A percentile compares a stretch with the other conserved stretches of the same genome.
Conservation (phyloP, 768 basidiomycete species). For the Megacollybia marginata region DNA sequence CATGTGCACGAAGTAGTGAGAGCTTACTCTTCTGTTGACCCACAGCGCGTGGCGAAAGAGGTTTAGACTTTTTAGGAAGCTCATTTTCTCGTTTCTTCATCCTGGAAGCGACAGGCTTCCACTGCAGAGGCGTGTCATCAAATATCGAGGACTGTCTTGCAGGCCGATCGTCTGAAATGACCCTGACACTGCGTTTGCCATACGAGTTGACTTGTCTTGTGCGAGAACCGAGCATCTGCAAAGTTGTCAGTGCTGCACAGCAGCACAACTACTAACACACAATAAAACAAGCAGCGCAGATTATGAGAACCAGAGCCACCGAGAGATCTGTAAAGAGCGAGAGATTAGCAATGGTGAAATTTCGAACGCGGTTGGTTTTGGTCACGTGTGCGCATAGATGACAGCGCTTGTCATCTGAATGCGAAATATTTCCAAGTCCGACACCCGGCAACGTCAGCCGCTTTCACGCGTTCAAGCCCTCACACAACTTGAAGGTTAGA, state of each 20-base stretch:
- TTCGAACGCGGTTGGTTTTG: too few species aligned
- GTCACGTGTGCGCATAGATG: too few species aligned
- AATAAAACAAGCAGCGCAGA: neutral
- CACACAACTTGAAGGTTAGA: too few species aligned
- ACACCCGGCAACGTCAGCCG: too few species aligned
- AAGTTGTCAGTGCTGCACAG: constrained; percentile 9
- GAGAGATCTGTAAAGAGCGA: constrained; percentile 6
- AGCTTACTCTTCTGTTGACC: constrained; percentile 6
- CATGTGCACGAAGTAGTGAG: constrained; percentile 8
- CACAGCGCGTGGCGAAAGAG: constrained; percentile 29
- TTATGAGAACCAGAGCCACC: neutral
- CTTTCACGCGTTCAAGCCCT: too few species aligned
- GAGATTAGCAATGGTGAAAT: constrained; percentile 6
- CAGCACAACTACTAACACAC: constrained; percentile 3
- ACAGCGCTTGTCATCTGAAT: too few species aligned
- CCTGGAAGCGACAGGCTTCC: constrained; percentile 31
- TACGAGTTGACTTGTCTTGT: constrained; percentile 64
- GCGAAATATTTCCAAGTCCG: too few species aligned
- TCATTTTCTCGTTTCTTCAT: constrained; percentile 43
- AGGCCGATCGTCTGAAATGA: constrained; percentile 28
- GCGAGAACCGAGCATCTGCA: constrained; percentile 46
- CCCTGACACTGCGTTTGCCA: constrained; percentile 59
- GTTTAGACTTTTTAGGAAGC: constrained; percentile 22
- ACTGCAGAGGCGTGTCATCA: constrained; percentile 32
- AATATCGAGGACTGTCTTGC: constrained; percentile 28